Base-by-base conservation (phyloP, 192 early-diverging fungal species). In the Neocallimastix lanati region DNA sequence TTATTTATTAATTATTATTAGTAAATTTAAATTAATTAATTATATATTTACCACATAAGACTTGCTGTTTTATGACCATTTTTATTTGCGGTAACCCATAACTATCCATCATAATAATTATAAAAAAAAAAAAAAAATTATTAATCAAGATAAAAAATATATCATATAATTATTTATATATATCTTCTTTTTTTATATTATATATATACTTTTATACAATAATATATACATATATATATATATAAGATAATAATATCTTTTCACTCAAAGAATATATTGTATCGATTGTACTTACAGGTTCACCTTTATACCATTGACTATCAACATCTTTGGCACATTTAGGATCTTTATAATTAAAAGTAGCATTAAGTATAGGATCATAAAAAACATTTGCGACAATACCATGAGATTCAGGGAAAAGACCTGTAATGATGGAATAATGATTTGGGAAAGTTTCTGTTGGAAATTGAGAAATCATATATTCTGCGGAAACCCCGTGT, bases 321-420 rank as follows among this genome's bases (percentile, higher is more conserved):
- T 50, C 40, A 21, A 21, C 16, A 50, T 50, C 40, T 21, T 50
- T 86, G 16, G 80, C 18, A 50, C 40, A 50, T 4, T 0, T 83
- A 0, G 88, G 81, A 78, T 95, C 87, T 67, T 88, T 90, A 85
- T 96, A 96, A 37, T 88, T 88, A 83, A 96, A 96, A 7, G 89
- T 87, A 67, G 90, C 88, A 76, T 95, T 90, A 2, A 50, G 3
- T 50, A 4, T 21, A 2, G 40, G 40, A 50, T 50, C 40, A 50
- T 21, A 50, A 50, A 50, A 50, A 21, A 50, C 18, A 50, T 50
- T 50, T 77, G 85, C 91, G 9, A 98, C 93, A 79, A 98, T 96
- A 14, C 96, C 96, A 79, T 98, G 95, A 6, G 89, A 87, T 38
- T 94, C 92, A 2, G 96, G 96, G 82, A 95, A 97, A 33, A 98